A percentile compares a stretch with the other conserved stretches of the same genome.
Evolutionary conservation across 2,329 filamentous ascomycete genomes (phyloP).

Genomic region (Ramularia collo-cygni): DNA sequence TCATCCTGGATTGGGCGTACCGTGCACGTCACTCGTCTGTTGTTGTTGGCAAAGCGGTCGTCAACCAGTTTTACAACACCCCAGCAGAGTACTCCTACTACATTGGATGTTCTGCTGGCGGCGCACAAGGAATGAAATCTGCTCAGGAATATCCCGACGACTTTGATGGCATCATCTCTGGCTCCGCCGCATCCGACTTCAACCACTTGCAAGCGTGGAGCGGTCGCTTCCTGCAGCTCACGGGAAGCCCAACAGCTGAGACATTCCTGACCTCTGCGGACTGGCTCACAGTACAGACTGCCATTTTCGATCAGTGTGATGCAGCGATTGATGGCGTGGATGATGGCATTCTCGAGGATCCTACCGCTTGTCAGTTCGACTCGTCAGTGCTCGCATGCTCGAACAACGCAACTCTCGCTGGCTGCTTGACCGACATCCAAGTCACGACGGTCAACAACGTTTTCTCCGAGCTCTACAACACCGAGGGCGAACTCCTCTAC

Average conservation of each 20-base stretch:
- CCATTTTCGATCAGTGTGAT: constrained; percentile 46
- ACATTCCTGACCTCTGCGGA: constrained; percentile 35
- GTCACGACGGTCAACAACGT: constrained; percentile 38
- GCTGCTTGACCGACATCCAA: constrained; percentile 41
- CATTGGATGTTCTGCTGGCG: constrained; percentile 44
- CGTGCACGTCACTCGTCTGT: constrained; percentile 28
- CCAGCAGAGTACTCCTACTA: constrained; percentile 40
- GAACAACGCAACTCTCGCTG: constrained; percentile 27
- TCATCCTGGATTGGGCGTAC: constrained; percentile 29
- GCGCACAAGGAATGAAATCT: constrained; percentile 42
- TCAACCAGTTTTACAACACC: constrained; percentile 34
- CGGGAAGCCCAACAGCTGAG: constrained; percentile 34
- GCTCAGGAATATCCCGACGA: constrained; percentile 41
- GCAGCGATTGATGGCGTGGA: constrained; percentile 41
- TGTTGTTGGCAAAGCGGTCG: constrained; percentile 28
- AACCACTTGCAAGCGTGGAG: constrained; percentile 40
- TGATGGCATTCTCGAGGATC: constrained; percentile 45
- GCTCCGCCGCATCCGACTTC: constrained; percentile 39
- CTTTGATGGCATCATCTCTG: constrained; percentile 44
- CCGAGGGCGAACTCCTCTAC: constrained; percentile 42
- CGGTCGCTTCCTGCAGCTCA: constrained; percentile 37
- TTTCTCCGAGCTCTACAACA: constrained; percentile 37
- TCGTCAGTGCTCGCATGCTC: constrained; percentile 32
- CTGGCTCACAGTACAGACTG: constrained; percentile 39
- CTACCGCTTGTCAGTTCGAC: constrained; percentile 38